Evolutionary conservation across 371 early-diverging fungal species (phyloP).

Genomic region (Parasitella parasitica): DNA sequence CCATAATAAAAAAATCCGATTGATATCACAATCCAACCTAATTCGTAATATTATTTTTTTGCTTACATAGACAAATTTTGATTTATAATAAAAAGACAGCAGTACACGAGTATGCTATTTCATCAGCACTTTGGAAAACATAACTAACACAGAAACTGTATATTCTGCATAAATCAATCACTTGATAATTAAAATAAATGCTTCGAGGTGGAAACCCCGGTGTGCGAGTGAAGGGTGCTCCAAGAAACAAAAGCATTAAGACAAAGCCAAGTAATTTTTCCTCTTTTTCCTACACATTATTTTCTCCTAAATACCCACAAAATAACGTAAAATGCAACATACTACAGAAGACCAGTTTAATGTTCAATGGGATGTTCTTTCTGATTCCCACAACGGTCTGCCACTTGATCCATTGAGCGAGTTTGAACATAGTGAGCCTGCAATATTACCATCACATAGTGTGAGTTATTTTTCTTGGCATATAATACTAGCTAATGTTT

Average conservation of each 20-base stretch:
- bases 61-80: too few species aligned
- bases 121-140: too few species aligned
- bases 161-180: neutral
- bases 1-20: too few species aligned
- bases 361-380: constrained; percentile 36
- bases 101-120: too few species aligned
- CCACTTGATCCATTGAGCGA: constrained; percentile 14
- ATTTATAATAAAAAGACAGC: too few species aligned
- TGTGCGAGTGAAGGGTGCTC: neutral
- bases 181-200: neutral
- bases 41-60: too few species aligned
- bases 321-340: constrained; percentile 10
- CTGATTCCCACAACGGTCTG: neutral
- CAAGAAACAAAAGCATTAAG: neutral
- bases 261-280: neutral
- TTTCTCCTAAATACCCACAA: neutral
- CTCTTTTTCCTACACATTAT: neutral
- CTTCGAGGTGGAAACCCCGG: neutral
- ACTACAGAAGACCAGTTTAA: constrained; percentile 33
- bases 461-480: neutral
- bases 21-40: too few species aligned
- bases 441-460: constrained; percentile 12
- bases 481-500: neutral
- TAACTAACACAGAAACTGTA: too few species aligned
- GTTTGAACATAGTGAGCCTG: constrained; percentile 7